Evolutionary conservation across 257 asterid species (phyloP).

Genomic region (Salvia miltiorrhiza): DNA sequence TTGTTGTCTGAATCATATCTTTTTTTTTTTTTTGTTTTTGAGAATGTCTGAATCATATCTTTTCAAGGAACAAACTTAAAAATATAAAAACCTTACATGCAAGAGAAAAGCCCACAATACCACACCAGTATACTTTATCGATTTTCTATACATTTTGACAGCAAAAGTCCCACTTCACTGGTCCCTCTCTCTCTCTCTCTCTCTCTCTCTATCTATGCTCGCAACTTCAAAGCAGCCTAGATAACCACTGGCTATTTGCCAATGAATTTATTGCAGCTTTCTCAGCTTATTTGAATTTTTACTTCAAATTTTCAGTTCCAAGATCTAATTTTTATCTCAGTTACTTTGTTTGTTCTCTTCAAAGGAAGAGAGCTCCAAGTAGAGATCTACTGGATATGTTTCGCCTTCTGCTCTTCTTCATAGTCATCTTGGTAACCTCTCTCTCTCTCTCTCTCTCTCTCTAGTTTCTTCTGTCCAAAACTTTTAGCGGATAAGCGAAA

Average conservation of each 20-base stretch:
- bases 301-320: background rate
- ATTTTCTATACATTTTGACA: slow-evolving; percentile 16
- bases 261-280: background rate
- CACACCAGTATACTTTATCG: slow-evolving; percentile 20
- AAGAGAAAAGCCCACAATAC: slow-evolving; percentile 15
- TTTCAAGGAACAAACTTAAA: background rate
- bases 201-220: background rate
- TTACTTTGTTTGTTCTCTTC: background rate
- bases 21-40: background rate
- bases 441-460: background rate
- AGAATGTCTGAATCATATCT: background rate
- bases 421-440: slow-evolving; percentile 28
- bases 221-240: slow-evolving; percentile 14
- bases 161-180: slow-evolving; percentile 3
- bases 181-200: slow-evolving; percentile 17
- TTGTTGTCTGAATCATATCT: background rate
- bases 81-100: slow-evolving; percentile 7
- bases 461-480: background rate
- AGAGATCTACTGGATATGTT: slow-evolving; percentile 37
- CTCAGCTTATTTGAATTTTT: slow-evolving; percentile 3
- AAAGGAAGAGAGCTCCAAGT: slow-evolving; percentile 9
- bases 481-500: background rate
- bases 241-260: too few relatives aligned
- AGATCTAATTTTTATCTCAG: slow-evolving; percentile 25
- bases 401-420: slow-evolving; percentile 29